Percentiles rank a stretch among this genome's conserved stretches.
Conservation (phyloP, 352 stramenopile genomes). For the Globisporangium takayamanum region DNA sequence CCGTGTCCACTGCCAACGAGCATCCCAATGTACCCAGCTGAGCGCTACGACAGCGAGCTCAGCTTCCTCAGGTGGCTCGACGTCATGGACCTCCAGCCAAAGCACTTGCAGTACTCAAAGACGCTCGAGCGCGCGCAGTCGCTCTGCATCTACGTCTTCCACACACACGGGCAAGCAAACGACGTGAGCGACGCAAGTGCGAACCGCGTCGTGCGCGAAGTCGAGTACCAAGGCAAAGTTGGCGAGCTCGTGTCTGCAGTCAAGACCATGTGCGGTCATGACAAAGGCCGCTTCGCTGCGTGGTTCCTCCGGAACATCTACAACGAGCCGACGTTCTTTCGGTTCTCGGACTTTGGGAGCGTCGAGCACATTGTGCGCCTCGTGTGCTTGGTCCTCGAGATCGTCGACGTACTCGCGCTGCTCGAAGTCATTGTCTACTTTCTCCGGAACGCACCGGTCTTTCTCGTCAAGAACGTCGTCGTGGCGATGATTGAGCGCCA, state of each 20-base stretch:
- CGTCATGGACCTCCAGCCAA: constrained; percentile 68
- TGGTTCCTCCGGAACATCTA: constrained; percentile 86
- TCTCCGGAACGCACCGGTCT: constrained; percentile 60
- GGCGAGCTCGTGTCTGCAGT: constrained; percentile 77
- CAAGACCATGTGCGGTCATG: constrained; percentile 83
- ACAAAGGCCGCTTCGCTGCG: constrained; percentile 75
- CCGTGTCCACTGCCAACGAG: constrained; percentile 60
- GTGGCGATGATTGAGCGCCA: constrained; percentile 78
- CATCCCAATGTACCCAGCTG: constrained; percentile 51
- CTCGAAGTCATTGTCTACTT: constrained; percentile 85
- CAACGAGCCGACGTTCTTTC: constrained; percentile 72
- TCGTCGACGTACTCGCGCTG: constrained; percentile 72
- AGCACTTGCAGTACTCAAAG: constrained; percentile 69
- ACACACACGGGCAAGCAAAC: constrained; percentile 68
- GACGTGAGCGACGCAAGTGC: constrained; percentile 27
- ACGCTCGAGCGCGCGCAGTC: constrained; percentile 78
- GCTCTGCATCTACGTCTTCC: constrained; percentile 80
- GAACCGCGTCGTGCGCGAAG: constrained; percentile 58
- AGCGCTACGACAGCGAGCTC: constrained; percentile 62
- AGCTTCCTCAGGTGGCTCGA: constrained; percentile 73
- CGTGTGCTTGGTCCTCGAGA: constrained; percentile 74
- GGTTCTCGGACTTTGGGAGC: constrained; percentile 74
- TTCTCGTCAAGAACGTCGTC: constrained; percentile 78
- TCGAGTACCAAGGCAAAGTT: constrained; percentile 81
- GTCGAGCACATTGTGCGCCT: constrained; percentile 80